Conservation (phyloP, 352 stramenopile species). For the Thraustochytrium sp. region DNA sequence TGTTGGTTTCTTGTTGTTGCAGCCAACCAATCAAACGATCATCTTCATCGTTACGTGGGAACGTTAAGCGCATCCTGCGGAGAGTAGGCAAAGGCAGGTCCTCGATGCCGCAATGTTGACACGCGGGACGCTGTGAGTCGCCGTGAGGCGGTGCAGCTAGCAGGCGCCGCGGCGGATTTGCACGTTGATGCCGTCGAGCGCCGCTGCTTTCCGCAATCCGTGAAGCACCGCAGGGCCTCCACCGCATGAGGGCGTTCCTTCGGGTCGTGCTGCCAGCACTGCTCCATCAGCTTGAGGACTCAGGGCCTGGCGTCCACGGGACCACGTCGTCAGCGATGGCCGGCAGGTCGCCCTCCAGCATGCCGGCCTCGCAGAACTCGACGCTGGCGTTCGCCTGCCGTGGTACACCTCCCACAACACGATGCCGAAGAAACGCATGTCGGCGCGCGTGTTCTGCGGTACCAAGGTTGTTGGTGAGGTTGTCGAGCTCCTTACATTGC, state of each 20-base stretch:
- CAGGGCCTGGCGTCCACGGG: background rate
- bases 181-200: background rate
- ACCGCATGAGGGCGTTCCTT: background rate
- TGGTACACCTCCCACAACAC: conserved; percentile 17
- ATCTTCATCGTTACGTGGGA: too few species aligned
- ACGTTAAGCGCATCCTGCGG: too few species aligned
- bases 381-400: background rate
- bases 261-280: conserved; percentile 13
- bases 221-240: background rate
- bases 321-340: background rate
- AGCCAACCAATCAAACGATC: too few species aligned
- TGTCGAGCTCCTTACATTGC: background rate
- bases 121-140: too few species aligned
- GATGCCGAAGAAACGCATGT: background rate
- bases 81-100: too few species aligned
- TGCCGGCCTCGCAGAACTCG: background rate
- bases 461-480: background rate
- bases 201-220: background rate
- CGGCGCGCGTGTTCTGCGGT: background rate
- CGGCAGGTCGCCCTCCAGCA: background rate
- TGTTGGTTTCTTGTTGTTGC: too few species aligned
- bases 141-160: too few species aligned
- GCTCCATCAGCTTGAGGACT: background rate
- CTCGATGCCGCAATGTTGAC: too few species aligned
- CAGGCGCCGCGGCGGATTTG: too few species aligned